Percentiles rank a stretch among this genome's conserved stretches.
phyloP scores from a whole-genome alignment of 306 rosid species.

The Fragaria ananassa region DNA sequence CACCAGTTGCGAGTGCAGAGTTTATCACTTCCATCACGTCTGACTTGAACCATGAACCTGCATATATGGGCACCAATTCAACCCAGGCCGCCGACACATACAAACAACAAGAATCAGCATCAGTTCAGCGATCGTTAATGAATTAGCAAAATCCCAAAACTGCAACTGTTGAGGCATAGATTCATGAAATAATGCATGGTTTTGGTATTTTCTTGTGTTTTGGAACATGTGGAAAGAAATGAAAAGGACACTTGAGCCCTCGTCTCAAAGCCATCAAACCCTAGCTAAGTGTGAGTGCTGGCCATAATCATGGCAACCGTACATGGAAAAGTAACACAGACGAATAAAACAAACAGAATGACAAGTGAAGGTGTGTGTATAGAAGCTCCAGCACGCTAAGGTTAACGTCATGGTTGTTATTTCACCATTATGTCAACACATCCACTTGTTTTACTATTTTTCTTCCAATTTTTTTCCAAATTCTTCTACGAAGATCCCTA shows the following conservation, averaged over 20 bases:
- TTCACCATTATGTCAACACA: neutral
- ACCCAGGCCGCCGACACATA: neutral
- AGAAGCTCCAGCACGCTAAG: neutral
- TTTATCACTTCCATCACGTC: constrained; percentile 26
- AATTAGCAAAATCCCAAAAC: neutral
- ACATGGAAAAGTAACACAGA: neutral
- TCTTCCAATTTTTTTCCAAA: neutral
- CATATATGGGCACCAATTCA: neutral
- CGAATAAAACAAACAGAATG: neutral
- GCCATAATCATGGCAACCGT: neutral
- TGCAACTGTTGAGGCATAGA: neutral
- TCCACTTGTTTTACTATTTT: too few species aligned
- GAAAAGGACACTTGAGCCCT: neutral
- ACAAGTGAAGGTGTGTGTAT: neutral
- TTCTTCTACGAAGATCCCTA: neutral
- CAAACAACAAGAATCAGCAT: neutral
- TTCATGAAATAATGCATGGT: neutral
- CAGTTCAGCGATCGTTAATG: neutral
- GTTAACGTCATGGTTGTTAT: neutral
- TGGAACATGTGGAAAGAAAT: neutral
- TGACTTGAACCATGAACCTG: constrained; percentile 20
- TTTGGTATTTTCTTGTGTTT: neutral
- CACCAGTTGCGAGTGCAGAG: constrained; percentile 19
- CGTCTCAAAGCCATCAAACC: neutral
- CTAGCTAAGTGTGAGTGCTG: neutral